Percentiles rank a stretch among this genome's conserved stretches.
Evolutionary conservation across 2,329 filamentous ascomycete species (phyloP).

Genomic region (Ophiostoma angusticollis): DNA sequence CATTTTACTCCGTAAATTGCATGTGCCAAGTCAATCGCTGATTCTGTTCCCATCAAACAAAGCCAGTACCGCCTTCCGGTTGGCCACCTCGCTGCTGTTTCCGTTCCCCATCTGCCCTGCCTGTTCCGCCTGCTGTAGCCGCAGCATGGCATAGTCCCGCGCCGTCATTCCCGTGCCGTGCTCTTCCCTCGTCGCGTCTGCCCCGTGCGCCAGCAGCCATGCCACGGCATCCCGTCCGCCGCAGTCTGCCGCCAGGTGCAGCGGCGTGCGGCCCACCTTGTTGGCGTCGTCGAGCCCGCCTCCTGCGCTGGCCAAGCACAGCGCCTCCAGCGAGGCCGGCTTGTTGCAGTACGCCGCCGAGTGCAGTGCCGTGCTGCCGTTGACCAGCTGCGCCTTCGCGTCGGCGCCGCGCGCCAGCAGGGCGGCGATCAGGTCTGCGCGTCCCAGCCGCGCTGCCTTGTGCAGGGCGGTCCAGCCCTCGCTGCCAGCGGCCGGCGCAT

Average conservation of each 20-base stretch:
- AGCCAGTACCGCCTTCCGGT: no score
- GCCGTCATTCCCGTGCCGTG: neutral
- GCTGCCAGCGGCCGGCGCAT: no score
- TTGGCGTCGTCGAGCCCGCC: no score
- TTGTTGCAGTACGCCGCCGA: neutral
- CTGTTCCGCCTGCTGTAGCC: no score
- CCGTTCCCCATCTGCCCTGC: no score
- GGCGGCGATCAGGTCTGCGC: neutral
- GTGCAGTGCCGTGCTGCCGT: neutral
- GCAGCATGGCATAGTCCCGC: conserved; percentile 8
- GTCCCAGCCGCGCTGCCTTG: no score
- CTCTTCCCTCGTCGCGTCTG: neutral
- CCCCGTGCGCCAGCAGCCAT: conserved; percentile 1
- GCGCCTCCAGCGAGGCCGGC: neutral
- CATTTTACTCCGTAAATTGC: no score
- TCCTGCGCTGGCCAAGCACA: no score
- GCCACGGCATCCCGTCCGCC: neutral
- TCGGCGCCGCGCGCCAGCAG: neutral
- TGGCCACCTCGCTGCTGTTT: no score
- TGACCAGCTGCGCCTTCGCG: neutral
- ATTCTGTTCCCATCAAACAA: no score
- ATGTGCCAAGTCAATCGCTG: no score
- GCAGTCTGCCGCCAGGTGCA: neutral
- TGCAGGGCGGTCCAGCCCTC: no score
- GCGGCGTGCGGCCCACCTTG: neutral